A percentile compares a stretch with the other conserved stretches of the same genome.
These are phyloP conservation scores for Sarcomyxa edulis DNA, from an alignment of 768 basidiomycete genomes.

Conservation along the genomic window DNA sequence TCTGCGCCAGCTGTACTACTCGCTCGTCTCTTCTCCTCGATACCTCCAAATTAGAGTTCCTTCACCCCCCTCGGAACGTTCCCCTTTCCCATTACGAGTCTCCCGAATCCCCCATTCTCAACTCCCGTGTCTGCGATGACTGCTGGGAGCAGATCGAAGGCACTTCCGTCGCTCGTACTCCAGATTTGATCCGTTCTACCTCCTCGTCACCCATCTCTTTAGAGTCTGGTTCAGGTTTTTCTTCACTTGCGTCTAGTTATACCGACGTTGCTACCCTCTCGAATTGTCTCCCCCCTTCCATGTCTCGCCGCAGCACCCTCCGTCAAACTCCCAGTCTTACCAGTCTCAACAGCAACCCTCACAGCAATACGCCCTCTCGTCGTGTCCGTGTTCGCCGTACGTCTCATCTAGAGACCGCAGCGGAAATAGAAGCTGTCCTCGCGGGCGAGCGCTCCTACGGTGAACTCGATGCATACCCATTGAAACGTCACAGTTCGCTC, in stretches of 20 bases:
- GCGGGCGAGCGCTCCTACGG: conserved; percentile 46
- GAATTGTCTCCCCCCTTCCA: conserved; percentile 19
- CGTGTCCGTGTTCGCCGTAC: conserved; percentile 2
- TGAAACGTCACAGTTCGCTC: conserved; percentile 56
- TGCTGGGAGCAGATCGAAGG: conserved; percentile 76
- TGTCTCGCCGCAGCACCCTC: conserved; percentile 25
- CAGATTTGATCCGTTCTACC: conserved; percentile 29
- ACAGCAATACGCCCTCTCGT: conserved; percentile 27
- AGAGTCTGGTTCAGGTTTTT: conserved; percentile 17
- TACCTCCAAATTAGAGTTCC: conserved; percentile 62
- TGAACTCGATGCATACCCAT: conserved; percentile 71
- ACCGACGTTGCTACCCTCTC: conserved; percentile 19
- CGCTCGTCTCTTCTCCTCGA: conserved; percentile 64
- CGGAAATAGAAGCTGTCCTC: conserved; percentile 16
- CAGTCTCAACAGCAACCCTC: conserved; percentile 28
- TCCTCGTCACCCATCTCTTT: conserved; percentile 31
- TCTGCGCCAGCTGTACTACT: conserved; percentile 59
- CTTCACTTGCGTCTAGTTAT: conserved; percentile 14
- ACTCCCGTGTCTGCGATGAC: conserved; percentile 69
- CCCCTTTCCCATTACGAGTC: conserved; percentile 54
- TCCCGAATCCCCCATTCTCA: conserved; percentile 51
- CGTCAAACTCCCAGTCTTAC: conserved; percentile 13
- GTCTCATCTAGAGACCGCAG: background rate
- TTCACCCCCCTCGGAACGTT: conserved; percentile 66
- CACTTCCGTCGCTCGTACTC: conserved; percentile 35